These are phyloP conservation scores for Candida taoyuanica DNA, from an alignment of 805 yeast genomes.

Conservation along the genomic window DNA sequence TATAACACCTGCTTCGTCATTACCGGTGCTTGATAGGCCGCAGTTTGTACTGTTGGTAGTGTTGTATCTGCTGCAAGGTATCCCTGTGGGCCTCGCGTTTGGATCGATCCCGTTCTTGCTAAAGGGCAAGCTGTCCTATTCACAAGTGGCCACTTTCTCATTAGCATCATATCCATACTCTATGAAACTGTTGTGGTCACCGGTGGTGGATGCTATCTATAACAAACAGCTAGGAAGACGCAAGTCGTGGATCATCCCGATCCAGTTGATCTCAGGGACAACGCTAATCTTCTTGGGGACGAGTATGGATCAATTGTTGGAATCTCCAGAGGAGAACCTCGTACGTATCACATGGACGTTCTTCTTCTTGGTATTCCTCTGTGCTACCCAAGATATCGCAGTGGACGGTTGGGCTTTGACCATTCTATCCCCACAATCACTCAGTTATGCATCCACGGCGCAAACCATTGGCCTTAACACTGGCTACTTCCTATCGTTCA, in stretches of 20 bases:
- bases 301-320: conserved; percentile 46
- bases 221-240: conserved; percentile 68
- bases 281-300: conserved; percentile 64
- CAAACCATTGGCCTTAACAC: conserved; percentile 93
- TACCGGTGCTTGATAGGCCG: conserved; percentile 52
- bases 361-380: conserved; percentile 72
- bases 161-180: conserved; percentile 95
- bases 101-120: conserved; percentile 90
- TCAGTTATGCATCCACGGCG: conserved; percentile 94
- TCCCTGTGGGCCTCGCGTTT: conserved; percentile 93
- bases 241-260: conserved; percentile 91
- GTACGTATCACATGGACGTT: conserved; percentile 61
- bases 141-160: conserved; percentile 87
- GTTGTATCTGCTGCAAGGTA: conserved; percentile 86
- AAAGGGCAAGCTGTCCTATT: conserved; percentile 75
- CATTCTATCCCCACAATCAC: conserved; percentile 66
- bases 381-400: conserved; percentile 98
- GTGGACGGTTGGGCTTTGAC: conserved; percentile 99
- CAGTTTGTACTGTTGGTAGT: conserved; percentile 71
- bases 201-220: conserved; percentile 87
- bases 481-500: conserved; percentile 88
- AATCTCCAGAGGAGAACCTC: conserved; percentile 45
- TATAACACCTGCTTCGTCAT: conserved; percentile 5
- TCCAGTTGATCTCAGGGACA: conserved; percentile 74
- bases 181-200: conserved; percentile 89